Conservation (phyloP, 345 rosid species). For the Moringa oleifera region DNA sequence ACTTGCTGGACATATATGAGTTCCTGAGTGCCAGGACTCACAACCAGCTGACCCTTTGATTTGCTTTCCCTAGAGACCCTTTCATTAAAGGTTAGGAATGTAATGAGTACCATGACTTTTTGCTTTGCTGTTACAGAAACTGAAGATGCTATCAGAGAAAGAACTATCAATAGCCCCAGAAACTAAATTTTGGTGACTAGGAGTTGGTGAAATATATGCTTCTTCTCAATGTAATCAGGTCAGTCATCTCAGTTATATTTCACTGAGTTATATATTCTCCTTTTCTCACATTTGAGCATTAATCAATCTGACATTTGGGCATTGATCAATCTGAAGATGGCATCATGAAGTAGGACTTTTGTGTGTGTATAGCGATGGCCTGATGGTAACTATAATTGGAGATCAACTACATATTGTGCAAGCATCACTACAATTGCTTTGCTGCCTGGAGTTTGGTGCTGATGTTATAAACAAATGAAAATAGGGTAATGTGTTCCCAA, state of each 20-base stretch:
- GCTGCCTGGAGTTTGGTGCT: background rate
- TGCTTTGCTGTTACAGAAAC: constrained; percentile 38
- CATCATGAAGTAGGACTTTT: background rate
- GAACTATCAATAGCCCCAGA: constrained; percentile 19
- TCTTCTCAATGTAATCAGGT: background rate
- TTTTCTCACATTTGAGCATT: background rate
- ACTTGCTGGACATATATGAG: background rate
- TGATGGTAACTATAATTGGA: background rate
- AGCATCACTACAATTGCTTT: background rate
- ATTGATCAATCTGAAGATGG: background rate
- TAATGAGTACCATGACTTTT: background rate
- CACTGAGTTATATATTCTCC: background rate
- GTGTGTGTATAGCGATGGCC: background rate
- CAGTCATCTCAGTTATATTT: background rate
- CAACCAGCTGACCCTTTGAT: background rate
- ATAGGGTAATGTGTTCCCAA: background rate
- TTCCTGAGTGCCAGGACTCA: background rate
- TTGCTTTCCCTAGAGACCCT: background rate
- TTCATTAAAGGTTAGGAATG: too few species aligned
- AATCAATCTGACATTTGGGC: too few species aligned
- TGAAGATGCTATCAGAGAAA: constrained; percentile 50
- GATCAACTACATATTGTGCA: background rate
- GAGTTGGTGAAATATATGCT: background rate
- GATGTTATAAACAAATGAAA: too few species aligned
- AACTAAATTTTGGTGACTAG: background rate